Base-by-base conservation (phyloP, 2,329 filamentous ascomycete genomes). In the Fusarium napiforme region DNA sequence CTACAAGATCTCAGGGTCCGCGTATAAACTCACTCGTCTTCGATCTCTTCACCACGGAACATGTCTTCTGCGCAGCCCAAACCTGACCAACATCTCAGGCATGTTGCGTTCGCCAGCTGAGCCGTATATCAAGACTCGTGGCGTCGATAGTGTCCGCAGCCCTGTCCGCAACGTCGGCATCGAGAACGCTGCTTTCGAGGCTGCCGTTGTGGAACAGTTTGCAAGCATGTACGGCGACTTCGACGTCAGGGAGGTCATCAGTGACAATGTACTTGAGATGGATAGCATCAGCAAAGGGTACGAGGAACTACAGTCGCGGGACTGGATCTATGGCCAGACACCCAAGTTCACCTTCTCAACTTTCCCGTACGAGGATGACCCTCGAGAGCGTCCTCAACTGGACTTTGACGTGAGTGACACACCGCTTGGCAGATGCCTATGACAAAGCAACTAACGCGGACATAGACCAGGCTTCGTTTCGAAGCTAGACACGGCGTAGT, bases 1-100 rank as follows among this genome's bases (percentile, higher is more conserved):
- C 4, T 89, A 92, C 79, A 99, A 99, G 81, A 88, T 98, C 16
- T 97, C 95, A 1, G 96, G 96, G 3, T 98, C 95, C 2, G 96
- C 96, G 16, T 99, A 97, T 84, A 98, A 98, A 82, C 86, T 99
- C 60, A 98, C 93, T 0, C 87, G 93, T 30, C 85, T 90, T 55
- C 88, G 96, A 49, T 92, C 95, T 12, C 86, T 99, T 65, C 96
- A 99, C 82, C 96, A 99, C 82, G 96, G 95, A 12, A 99, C 96
- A 0, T 96, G 95, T 78, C 86, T 99, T 47, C 85, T 98, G 5
- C 86, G 88, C 39, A 95, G 93, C 60, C 92, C 92, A 4, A 93
- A 97, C 79, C 84, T 98, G 46, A 81, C 84, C 36, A 83, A 86
- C 45, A 93, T 98, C 34, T 90, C 91, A 4, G 83, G 87, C 5